A percentile compares a stretch with the other conserved stretches of the same genome.
These are phyloP conservation scores for Lactarius psammicola DNA, from an alignment of 768 basidiomycete species.

Conservation along the genomic window DNA sequence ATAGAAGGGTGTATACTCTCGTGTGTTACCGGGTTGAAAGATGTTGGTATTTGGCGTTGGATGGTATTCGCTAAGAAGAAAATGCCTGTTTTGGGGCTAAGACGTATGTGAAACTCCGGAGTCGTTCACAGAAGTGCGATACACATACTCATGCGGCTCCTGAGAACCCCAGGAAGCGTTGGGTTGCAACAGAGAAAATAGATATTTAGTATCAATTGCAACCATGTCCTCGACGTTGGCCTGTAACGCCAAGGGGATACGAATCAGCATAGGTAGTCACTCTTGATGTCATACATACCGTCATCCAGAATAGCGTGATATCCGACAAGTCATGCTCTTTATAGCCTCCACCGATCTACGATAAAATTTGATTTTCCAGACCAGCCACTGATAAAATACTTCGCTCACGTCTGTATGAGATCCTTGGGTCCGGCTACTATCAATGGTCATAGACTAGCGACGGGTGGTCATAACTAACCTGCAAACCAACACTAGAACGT, in stretches of 20 bases:
- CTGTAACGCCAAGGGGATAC: constrained; percentile 35
- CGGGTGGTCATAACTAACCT: constrained; percentile 41
- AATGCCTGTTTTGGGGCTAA: constrained; percentile 40
- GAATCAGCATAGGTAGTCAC: constrained; percentile 11
- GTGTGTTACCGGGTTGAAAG: constrained; percentile 13
- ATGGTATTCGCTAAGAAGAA: constrained; percentile 13
- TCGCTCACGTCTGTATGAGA: constrained; percentile 37
- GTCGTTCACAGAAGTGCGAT: not conserved
- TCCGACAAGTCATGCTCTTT: constrained; percentile 66
- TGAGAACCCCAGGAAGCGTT: constrained; percentile 60
- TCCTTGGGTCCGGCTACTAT: constrained; percentile 14
- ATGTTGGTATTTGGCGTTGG: constrained; percentile 16
- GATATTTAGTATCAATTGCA: constrained; percentile 54
- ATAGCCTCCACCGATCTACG: constrained; percentile 70
- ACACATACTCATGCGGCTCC: constrained; percentile 58
- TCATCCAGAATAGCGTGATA: constrained; percentile 63
- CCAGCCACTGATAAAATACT: constrained; percentile 29
- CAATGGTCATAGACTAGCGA: not conserved
- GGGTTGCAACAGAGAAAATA: constrained; percentile 50
- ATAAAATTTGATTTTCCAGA: constrained; percentile 10
- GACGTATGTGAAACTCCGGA: constrained; percentile 8
- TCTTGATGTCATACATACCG: constrained; percentile 40
- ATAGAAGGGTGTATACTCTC: constrained; percentile 24
- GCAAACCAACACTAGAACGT: constrained; percentile 65
- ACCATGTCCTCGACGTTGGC: constrained; percentile 56